Conservation (phyloP, 1,284 basidiomycete species). For the Ceratorhiza oryzae-sativae region DNA sequence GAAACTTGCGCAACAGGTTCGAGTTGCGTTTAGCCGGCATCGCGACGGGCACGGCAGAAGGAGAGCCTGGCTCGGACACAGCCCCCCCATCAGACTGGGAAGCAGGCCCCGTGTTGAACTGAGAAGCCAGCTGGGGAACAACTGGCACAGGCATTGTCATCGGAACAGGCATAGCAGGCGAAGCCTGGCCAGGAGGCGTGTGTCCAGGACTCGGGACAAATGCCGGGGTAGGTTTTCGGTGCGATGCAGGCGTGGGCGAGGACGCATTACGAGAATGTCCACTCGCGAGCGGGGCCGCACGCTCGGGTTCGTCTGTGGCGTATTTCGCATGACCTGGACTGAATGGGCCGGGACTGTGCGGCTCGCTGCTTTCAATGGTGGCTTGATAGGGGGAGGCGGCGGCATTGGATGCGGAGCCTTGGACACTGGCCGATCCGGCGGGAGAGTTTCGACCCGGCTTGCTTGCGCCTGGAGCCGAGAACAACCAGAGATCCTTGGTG, state of each 20-base stretch:
- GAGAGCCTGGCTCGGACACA: too few species aligned
- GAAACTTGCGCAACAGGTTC: constrained; percentile 30
- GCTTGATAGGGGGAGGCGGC: constrained; percentile 6
- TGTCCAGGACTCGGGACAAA: neutral
- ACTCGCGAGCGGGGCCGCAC: neutral
- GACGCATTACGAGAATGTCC: constrained; percentile 13
- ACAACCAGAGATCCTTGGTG: constrained; percentile 80
- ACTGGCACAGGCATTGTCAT: constrained; percentile 27
- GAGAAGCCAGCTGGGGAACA: neutral
- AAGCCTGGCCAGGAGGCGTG: neutral
- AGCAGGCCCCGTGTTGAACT: neutral
- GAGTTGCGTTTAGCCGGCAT: constrained; percentile 30
- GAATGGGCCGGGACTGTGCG: constrained; percentile 14
- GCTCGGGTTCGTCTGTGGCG: constrained; percentile 27
- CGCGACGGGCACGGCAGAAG: neutral
- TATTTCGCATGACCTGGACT: constrained; percentile 1
- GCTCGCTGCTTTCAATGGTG: constrained; percentile 16
- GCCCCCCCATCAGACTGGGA: too few species aligned
- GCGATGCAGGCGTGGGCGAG: neutral
- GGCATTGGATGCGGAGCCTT: neutral
- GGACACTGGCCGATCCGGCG: neutral
- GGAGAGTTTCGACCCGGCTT: constrained; percentile 3
- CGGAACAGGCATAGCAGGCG: neutral
- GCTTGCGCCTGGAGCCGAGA: constrained; percentile 48
- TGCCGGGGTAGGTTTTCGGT: constrained; percentile 12